phyloP scores from a whole-genome alignment of 345 rosid species.

The Streptanthus diversifolius region DNA sequence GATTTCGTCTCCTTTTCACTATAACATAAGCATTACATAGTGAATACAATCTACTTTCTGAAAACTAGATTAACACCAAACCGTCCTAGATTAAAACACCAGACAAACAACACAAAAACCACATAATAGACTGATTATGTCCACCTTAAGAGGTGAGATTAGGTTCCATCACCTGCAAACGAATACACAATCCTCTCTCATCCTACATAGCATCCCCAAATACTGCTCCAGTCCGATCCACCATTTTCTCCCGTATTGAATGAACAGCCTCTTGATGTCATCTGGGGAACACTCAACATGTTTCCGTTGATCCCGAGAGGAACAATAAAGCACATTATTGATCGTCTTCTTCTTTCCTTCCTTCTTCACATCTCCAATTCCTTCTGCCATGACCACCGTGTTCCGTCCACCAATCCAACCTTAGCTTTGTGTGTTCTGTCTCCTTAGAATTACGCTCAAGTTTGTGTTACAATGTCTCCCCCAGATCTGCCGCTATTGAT shows the following conservation, averaged over 20 bases:
- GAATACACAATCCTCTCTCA: slow-evolving; percentile 11
- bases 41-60: background rate
- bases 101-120: background rate
- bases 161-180: slow-evolving; percentile 18
- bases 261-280: slow-evolving; percentile 15
- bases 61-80: background rate
- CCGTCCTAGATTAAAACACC: background rate
- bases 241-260: background rate
- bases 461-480: slow-evolving; percentile 60
- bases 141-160: background rate
- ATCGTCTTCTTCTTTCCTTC: slow-evolving; percentile 27
- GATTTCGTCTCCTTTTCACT: background rate
- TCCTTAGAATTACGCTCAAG: slow-evolving; percentile 46
- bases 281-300: slow-evolving; percentile 22
- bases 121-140: too few species aligned
- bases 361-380: slow-evolving; percentile 18
- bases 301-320: slow-evolving; percentile 14
- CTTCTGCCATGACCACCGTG: background rate
- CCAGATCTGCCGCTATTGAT: slow-evolving; percentile 45
- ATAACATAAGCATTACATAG: background rate
- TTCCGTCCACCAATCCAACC: slow-evolving; percentile 20
- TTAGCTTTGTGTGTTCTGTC: slow-evolving; percentile 14
- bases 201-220: slow-evolving; percentile 20
- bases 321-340: slow-evolving; percentile 13
- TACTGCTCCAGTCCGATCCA: background rate